Conservation (phyloP, 2,329 filamentous ascomycete species). For the Ophiostoma populinum region DNA sequence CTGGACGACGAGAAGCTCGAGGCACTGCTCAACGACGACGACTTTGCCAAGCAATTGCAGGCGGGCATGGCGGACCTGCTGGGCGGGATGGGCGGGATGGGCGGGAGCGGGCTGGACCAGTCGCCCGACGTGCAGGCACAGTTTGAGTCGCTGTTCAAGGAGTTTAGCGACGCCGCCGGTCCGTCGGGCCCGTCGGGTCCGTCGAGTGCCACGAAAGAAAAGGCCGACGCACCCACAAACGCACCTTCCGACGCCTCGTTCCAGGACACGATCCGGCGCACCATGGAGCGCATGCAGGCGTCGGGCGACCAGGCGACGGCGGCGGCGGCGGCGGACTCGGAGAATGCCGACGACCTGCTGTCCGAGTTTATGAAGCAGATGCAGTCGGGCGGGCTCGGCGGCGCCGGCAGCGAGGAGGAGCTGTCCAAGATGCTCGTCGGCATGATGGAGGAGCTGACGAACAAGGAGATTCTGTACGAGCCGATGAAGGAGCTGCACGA, state of each 20-base stretch:
- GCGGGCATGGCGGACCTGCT: constrained; percentile 76
- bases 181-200: constrained; percentile 17
- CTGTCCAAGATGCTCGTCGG: constrained; percentile 89
- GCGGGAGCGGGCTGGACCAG: constrained; percentile 44
- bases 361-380: constrained; percentile 87
- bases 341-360: constrained; percentile 57
- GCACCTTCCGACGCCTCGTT: constrained; percentile 40
- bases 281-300: constrained; percentile 90
- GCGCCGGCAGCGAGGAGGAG: constrained; percentile 54
- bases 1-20: constrained; percentile 13
- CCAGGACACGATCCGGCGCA: constrained; percentile 80
- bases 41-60: constrained; percentile 75
- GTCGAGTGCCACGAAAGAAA: too few species aligned
- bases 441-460: constrained; percentile 98
- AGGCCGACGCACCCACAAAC: constrained; percentile 17
- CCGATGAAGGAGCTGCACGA: constrained; percentile 94
- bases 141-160: constrained; percentile 62
- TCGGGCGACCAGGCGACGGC: constrained; percentile 76
- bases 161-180: constrained; percentile 27
- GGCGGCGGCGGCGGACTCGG: constrained; percentile 44
- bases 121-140: constrained; percentile 59
- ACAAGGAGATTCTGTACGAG: constrained; percentile 95
- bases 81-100: too few species aligned
- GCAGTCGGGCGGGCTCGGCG: constrained; percentile 40
- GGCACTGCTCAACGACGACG: constrained; percentile 46